Conservation (phyloP, 2,329 filamentous ascomycete genomes). For the Xylariaceae sp. region DNA sequence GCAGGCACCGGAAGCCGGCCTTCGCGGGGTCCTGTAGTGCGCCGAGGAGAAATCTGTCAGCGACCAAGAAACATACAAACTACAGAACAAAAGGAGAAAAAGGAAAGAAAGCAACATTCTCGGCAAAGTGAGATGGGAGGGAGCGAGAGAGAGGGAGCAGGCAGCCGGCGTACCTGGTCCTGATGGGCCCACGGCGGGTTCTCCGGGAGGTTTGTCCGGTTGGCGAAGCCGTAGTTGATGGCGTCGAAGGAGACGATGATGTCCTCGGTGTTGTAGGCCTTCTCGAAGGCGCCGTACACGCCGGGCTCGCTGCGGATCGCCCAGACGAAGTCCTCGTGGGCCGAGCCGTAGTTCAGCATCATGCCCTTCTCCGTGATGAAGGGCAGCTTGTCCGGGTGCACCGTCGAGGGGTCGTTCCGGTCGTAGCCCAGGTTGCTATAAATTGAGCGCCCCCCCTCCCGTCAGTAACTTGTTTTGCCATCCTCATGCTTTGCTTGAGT, state of each 20-base stretch:
- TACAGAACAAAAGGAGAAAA: not conserved
- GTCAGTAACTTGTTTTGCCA: too few species aligned
- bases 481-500: too few species aligned
- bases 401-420: constrained; percentile 23
- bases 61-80: not conserved
- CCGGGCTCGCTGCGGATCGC: constrained; percentile 29
- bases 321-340: constrained; percentile 33
- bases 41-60: not conserved
- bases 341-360: constrained; percentile 22
- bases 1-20: constrained; percentile 21
- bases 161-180: constrained; percentile 11
- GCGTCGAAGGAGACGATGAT: constrained; percentile 35
- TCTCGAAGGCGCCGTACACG: constrained; percentile 25
- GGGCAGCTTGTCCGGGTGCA: constrained; percentile 27
- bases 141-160: too few species aligned
- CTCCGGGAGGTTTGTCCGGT: not conserved
- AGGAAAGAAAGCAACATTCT: not conserved
- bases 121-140: too few species aligned
- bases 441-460: too few species aligned
- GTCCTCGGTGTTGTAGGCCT: constrained; percentile 31
- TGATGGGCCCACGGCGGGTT: constrained; percentile 31
- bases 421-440: constrained; percentile 4
- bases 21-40: constrained; percentile 17
- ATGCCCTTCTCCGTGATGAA: constrained; percentile 25
- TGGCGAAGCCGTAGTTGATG: not conserved